Conservation (phyloP, 768 basidiomycete genomes). For the Xanthoconium stramineum region DNA sequence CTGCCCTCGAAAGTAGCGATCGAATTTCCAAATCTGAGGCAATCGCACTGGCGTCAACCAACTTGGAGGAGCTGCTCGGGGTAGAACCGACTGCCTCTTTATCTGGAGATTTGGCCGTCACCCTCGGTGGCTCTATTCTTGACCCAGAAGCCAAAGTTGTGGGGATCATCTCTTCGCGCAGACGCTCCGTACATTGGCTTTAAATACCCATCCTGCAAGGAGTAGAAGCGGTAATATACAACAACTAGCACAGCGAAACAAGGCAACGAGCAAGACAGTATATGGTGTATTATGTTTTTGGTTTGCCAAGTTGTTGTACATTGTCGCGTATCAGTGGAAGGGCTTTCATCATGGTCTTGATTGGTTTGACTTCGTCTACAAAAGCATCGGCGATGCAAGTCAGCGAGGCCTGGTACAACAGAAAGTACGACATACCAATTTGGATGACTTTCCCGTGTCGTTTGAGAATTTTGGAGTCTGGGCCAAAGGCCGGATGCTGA, state of each 20-base stretch:
- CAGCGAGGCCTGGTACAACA: not conserved
- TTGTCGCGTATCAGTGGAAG: constrained; percentile 62
- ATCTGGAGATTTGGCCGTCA: constrained; percentile 54
- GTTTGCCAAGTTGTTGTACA: constrained; percentile 35
- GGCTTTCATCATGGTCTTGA: constrained; percentile 67
- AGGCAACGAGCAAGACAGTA: not conserved
- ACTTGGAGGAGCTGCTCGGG: constrained; percentile 48
- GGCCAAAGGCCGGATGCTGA: constrained; percentile 48
- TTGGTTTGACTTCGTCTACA: constrained; percentile 67
- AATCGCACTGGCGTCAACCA: constrained; percentile 50
- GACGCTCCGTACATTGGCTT: constrained; percentile 49
- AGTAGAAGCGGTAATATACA: constrained; percentile 9
- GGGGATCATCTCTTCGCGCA: constrained; percentile 50
- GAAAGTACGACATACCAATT: constrained; percentile 49
- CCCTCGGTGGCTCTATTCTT: constrained; percentile 51
- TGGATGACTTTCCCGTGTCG: constrained; percentile 64
- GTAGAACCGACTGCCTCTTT: constrained; percentile 13
- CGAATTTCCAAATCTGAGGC: constrained; percentile 44
- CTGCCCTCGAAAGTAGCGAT: constrained; percentile 38
- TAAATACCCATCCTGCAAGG: constrained; percentile 19
- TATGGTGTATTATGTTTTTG: constrained; percentile 8
- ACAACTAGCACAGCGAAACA: not conserved
- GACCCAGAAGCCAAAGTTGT: constrained; percentile 46
- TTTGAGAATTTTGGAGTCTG: constrained; percentile 43
- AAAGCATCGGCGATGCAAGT: not conserved